Evolutionary conservation across 2,329 filamentous ascomycete species (phyloP).

Genomic region (Emergomyces orientalis): DNA sequence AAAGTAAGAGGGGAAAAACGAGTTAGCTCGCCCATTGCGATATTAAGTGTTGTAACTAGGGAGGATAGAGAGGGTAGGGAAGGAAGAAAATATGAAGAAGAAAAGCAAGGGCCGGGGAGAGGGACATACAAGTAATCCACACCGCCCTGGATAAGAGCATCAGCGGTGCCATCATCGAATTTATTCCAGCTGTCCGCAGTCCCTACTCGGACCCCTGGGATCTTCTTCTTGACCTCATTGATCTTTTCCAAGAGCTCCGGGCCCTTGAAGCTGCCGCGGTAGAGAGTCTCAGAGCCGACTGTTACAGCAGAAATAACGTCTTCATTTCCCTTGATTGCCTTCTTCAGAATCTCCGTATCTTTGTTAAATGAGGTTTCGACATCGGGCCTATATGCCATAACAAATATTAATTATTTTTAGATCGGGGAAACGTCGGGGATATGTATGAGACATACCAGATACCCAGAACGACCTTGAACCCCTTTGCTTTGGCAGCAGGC

Average conservation of each 20-base stretch:
- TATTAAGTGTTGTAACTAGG: too few species aligned
- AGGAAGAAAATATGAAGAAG: too few species aligned
- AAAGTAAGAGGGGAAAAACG: background rate
- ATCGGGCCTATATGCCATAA: constrained; percentile 44
- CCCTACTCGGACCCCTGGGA: constrained; percentile 49
- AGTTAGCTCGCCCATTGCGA: background rate
- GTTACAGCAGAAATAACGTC: constrained; percentile 59
- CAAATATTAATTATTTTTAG: background rate
- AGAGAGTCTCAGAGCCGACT: constrained; percentile 61
- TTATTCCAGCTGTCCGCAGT: constrained; percentile 69
- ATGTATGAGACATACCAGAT: constrained; percentile 54
- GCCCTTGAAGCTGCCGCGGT: constrained; percentile 58
- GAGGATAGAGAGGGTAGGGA: too few species aligned
- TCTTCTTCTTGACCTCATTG: constrained; percentile 48
- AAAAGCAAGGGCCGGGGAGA: background rate
- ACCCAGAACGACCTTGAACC: constrained; percentile 59
- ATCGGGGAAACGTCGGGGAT: too few species aligned
- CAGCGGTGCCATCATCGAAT: constrained; percentile 57
- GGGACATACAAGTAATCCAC: constrained; percentile 48
- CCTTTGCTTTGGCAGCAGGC: constrained; percentile 55
- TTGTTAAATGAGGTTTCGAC: constrained; percentile 51
- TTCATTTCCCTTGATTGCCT: constrained; percentile 37
- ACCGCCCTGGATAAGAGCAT: constrained; percentile 51
- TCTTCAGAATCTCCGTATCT: constrained; percentile 51
- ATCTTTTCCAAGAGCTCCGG: constrained; percentile 53